Conservation (phyloP, 2,329 filamentous ascomycete genomes). For the Ascochyta viciae-villosae region DNA sequence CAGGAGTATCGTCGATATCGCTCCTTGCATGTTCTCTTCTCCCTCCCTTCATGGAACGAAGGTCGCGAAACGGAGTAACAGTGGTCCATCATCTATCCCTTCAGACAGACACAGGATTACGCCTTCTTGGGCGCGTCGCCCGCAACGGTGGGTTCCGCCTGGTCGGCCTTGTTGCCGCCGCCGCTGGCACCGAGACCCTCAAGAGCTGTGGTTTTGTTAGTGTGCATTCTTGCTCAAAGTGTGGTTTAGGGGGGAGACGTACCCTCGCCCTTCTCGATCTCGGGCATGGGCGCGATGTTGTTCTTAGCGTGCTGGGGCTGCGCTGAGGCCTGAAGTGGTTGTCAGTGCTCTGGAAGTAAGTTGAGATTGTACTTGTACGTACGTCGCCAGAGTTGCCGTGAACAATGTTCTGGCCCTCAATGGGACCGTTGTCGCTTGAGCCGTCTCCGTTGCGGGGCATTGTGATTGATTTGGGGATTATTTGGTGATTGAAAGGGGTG, state of each 20-base stretch:
- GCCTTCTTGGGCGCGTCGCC: slow-evolving; percentile 14
- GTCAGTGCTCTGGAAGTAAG: slow-evolving; percentile 23
- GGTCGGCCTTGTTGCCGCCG: slow-evolving; percentile 18
- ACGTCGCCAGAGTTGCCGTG: slow-evolving; percentile 49
- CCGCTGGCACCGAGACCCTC: slow-evolving; percentile 18
- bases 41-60: background rate
- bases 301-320: slow-evolving; percentile 46
- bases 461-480: slow-evolving; percentile 3
- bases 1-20: slow-evolving; percentile 23
- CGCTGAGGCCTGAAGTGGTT: background rate
- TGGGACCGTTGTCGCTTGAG: slow-evolving; percentile 49
- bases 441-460: slow-evolving; percentile 54
- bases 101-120: background rate
- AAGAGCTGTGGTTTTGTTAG: slow-evolving; percentile 5
- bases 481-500: background rate
- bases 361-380: slow-evolving; percentile 8
- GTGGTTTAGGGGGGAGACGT: slow-evolving; percentile 11
- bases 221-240: background rate
- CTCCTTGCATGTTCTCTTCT: slow-evolving; percentile 11
- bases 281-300: slow-evolving; percentile 50
- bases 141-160: slow-evolving; percentile 16
- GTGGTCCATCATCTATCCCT: background rate
- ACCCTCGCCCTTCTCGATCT: slow-evolving; percentile 49
- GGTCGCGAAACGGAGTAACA: background rate
- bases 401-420: slow-evolving; percentile 48